A percentile compares a stretch with the other conserved stretches of the same genome.
These are phyloP conservation scores for Persicaria tinctoria DNA, from an alignment of 148 eudicot genomes.

Conservation along the genomic window DNA sequence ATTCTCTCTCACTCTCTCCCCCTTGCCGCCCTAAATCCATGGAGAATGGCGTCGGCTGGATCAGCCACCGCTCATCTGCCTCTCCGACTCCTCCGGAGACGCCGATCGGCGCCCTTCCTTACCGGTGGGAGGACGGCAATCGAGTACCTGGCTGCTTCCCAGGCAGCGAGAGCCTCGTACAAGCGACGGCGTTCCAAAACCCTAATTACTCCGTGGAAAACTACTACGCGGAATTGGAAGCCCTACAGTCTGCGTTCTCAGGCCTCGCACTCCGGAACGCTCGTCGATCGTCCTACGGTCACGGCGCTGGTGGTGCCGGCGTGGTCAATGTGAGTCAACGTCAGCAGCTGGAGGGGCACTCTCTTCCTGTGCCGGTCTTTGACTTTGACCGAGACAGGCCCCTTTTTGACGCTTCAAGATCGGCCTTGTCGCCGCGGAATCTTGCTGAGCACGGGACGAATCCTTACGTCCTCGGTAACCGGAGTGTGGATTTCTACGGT, in stretches of 20 bases:
- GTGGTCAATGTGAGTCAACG: not conserved
- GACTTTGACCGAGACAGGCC: not conserved
- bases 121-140: not conserved
- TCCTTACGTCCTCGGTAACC: not conserved
- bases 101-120: not conserved
- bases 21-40: not conserved
- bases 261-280: not conserved
- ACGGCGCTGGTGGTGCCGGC: not conserved
- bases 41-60: not conserved
- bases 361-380: not conserved
- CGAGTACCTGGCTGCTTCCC: not conserved
- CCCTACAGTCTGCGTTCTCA: not conserved
- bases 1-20: not conserved
- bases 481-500: not conserved
- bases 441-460: not conserved
- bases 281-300: not conserved
- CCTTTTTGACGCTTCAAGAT: not conserved
- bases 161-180: not conserved
- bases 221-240: not conserved
- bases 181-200: not conserved
- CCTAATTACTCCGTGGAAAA: not conserved
- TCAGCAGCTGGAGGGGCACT: not conserved
- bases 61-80: not conserved
- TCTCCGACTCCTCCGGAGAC: not conserved
- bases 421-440: conserved; percentile 1